Evolutionary conservation across 2,329 filamentous ascomycete genomes (phyloP).

Genomic region (Didymella sp.): DNA sequence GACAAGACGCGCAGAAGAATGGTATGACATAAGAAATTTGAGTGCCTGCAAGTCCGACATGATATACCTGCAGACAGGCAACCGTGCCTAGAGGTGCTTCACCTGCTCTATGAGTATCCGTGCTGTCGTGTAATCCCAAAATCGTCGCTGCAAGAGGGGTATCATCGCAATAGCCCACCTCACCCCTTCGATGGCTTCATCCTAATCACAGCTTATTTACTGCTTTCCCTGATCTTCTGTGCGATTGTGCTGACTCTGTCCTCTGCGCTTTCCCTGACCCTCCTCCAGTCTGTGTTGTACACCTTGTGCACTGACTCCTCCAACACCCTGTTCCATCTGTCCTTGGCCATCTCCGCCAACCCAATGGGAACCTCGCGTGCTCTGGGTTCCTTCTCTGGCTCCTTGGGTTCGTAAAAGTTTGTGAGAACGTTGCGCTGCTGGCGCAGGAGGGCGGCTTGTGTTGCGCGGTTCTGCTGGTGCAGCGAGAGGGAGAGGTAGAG

Average conservation of each 20-base stretch:
- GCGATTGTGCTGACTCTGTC: conserved; percentile 48
- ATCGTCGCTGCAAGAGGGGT: conserved; percentile 28
- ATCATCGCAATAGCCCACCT: conserved; percentile 22
- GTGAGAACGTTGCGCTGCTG: conserved; percentile 55
- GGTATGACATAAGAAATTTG: conserved; percentile 1
- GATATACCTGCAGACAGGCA: background rate
- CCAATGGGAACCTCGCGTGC: conserved; percentile 51
- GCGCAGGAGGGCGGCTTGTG: conserved; percentile 55
- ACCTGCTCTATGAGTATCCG: conserved; percentile 12
- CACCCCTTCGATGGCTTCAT: background rate
- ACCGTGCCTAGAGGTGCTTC: background rate
- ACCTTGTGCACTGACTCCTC: conserved; percentile 53
- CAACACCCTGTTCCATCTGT: conserved; percentile 58
- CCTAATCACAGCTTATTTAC: conserved; percentile 30
- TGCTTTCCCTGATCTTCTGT: conserved; percentile 42
- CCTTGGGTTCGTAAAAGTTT: conserved; percentile 54
- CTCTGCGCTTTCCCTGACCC: conserved; percentile 51
- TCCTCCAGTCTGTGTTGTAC: conserved; percentile 56
- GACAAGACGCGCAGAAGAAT: background rate
- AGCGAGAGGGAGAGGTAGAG: conserved; percentile 51
- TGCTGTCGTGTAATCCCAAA: conserved; percentile 2
- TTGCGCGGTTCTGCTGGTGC: conserved; percentile 56
- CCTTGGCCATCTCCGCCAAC: conserved; percentile 56
- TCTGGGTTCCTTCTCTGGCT: conserved; percentile 49
- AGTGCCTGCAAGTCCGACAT: background rate